phyloP scores from a whole-genome alignment of 208 protist species.

The Angomonas ambiguus region DNA sequence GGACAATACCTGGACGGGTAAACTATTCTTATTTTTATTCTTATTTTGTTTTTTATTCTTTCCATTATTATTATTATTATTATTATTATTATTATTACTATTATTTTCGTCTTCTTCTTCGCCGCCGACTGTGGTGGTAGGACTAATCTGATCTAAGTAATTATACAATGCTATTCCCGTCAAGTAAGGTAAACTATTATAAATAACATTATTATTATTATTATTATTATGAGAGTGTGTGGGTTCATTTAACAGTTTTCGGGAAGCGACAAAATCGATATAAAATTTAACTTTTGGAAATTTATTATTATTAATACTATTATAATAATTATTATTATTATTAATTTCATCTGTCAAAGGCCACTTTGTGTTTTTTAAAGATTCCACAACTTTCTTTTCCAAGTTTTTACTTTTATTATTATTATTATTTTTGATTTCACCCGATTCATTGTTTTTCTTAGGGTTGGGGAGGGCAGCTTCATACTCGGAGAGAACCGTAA shows the following conservation, averaged over 20 bases:
- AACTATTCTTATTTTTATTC: background rate
- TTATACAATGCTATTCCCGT: conserved; percentile 47
- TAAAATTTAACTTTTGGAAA: conserved; percentile 1
- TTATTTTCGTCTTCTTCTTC: background rate
- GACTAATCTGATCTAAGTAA: conserved; percentile 17
- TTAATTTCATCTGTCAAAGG: no score
- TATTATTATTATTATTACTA: background rate
- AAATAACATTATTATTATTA: conserved; percentile 12
- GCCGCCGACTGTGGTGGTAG: background rate
- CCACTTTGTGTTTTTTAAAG: background rate
- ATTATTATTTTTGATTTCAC: background rate
- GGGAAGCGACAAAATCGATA: conserved; percentile 73
- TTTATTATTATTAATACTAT: background rate
- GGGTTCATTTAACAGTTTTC: conserved; percentile 60
- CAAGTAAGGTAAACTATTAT: conserved; percentile 34
- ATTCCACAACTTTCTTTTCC: background rate
- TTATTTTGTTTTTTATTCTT: background rate
- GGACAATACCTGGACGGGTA: background rate
- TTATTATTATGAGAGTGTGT: no score
- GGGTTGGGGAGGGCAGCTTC: no score
- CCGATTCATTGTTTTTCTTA: no score
- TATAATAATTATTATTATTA: no score
- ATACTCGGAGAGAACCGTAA: background rate
- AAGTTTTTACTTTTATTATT: background rate
- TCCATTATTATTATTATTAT: conserved; percentile 3